These are phyloP conservation scores for Geranium incanum DNA, from an alignment of 441 rosid genomes.

Conservation along the genomic window DNA sequence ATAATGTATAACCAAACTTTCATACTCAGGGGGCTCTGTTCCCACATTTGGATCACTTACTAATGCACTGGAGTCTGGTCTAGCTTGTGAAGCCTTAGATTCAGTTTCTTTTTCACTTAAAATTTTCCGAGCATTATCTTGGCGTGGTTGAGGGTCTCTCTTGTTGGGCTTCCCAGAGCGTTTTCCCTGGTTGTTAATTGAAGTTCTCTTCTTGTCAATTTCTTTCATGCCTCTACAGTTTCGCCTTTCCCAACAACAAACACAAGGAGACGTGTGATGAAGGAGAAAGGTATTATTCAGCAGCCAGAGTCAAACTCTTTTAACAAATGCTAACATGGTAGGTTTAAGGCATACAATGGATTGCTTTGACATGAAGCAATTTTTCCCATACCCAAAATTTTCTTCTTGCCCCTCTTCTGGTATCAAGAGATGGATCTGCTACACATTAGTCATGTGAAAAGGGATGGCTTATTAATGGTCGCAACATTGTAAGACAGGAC, in stretches of 20 bases:
- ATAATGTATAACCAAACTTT: conserved; percentile 44
- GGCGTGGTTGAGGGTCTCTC: conserved; percentile 32
- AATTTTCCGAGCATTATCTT: conserved; percentile 27
- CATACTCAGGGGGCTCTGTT: conserved; percentile 42
- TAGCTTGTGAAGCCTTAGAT: conserved; percentile 29
- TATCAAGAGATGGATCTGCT: too few species aligned
- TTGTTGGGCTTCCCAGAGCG: conserved; percentile 34
- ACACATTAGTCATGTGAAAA: too few species aligned
- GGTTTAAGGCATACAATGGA: too few species aligned
- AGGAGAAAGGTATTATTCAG: conserved; percentile 11
- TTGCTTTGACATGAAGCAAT: too few species aligned
- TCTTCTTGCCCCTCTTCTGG: too few species aligned
- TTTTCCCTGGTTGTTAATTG: conserved; percentile 27
- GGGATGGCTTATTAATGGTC: too few species aligned
- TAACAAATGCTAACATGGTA: too few species aligned
- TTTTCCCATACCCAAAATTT: not conserved
- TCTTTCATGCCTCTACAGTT: conserved; percentile 38
- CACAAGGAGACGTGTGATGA: conserved; percentile 19
- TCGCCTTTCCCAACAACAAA: conserved; percentile 22
- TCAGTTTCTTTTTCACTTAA: conserved; percentile 32
- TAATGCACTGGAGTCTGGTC: conserved; percentile 28
- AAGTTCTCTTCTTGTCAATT: conserved; percentile 32
- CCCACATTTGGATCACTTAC: conserved; percentile 43
- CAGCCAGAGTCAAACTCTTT: not conserved
- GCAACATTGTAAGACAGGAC: too few species aligned